phyloP scores from a whole-genome alignment of 2,329 filamentous ascomycete species.

The Fusarium sulawesiense region DNA sequence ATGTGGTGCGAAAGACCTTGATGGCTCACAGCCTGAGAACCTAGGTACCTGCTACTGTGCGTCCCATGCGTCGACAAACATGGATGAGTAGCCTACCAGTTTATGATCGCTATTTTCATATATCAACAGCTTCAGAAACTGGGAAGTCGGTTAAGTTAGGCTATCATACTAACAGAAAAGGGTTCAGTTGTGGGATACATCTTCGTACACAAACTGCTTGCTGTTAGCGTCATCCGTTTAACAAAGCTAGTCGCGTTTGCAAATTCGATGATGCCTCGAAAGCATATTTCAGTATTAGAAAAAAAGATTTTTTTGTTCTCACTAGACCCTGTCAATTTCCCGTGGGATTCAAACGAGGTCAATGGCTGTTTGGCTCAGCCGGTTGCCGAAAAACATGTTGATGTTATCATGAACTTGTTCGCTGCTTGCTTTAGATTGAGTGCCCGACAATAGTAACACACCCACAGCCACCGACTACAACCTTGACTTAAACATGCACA shows the following conservation, averaged over 20 bases:
- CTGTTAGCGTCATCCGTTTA: background rate
- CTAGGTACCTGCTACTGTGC: background rate
- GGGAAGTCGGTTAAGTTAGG: background rate
- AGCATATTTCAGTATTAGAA: background rate
- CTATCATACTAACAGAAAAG: background rate
- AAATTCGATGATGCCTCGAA: background rate
- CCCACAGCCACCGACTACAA: accelerated
- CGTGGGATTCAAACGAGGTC: background rate
- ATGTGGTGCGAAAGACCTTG: background rate
- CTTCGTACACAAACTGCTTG: background rate
- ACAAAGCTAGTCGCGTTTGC: background rate
- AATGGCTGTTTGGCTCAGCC: background rate
- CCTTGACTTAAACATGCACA: too few species aligned
- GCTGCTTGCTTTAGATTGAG: background rate
- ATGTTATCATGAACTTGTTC: background rate
- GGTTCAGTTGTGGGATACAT: background rate
- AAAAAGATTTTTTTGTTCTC: too few species aligned
- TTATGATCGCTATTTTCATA: accelerated
- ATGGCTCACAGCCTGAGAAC: background rate
- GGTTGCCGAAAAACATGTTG: accelerated
- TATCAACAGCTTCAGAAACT: accelerated
- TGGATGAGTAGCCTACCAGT: background rate
- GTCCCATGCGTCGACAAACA: background rate
- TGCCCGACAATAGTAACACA: accelerated
- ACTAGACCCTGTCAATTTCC: too few species aligned